Evolutionary conservation across 495 filamentous ascomycete species (phyloP).

Genomic region (Podospora pseudoanserina): DNA sequence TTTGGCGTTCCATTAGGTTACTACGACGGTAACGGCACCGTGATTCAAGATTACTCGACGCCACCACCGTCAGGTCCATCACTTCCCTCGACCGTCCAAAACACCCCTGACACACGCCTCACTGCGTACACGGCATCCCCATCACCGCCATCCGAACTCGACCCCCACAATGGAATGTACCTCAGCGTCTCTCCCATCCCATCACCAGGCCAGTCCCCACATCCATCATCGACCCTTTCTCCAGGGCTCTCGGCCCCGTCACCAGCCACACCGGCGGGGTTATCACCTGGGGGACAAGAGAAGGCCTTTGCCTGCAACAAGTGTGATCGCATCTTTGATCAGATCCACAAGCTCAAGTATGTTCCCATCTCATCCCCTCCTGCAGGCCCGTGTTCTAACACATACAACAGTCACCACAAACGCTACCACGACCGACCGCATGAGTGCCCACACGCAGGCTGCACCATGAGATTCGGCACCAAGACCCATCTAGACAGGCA

Average conservation of each 20-base stretch:
- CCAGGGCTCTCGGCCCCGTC: conserved; percentile 8
- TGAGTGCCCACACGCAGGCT: conserved; percentile 40
- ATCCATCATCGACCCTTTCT: conserved; percentile 13
- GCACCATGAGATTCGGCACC: conserved; percentile 47
- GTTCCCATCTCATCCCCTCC: not conserved
- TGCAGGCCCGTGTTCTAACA: conserved; percentile 1
- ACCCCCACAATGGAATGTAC: conserved; percentile 7
- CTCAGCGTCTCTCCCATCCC: conserved; percentile 10
- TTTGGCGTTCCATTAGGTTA: conserved; percentile 8
- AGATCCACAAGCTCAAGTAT: conserved; percentile 48
- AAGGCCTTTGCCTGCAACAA: conserved; percentile 37
- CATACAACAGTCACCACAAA: conserved; percentile 39
- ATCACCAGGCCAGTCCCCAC: conserved; percentile 19
- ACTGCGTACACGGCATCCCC: conserved; percentile 36
- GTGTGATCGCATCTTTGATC: conserved; percentile 43
- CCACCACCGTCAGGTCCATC: conserved; percentile 44
- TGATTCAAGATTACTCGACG: conserved; percentile 36
- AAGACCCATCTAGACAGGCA: conserved; percentile 51
- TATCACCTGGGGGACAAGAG: conserved; percentile 30
- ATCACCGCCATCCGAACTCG: conserved; percentile 33
- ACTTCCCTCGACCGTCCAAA: conserved; percentile 21
- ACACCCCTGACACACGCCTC: conserved; percentile 41
- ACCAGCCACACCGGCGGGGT: conserved; percentile 14
- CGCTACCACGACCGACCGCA: conserved; percentile 48
- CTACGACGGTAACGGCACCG: conserved; percentile 16